These are phyloP conservation scores for Mesembryanthemum crystallinum DNA, from an alignment of 148 eudicot species.

Conservation along the genomic window DNA sequence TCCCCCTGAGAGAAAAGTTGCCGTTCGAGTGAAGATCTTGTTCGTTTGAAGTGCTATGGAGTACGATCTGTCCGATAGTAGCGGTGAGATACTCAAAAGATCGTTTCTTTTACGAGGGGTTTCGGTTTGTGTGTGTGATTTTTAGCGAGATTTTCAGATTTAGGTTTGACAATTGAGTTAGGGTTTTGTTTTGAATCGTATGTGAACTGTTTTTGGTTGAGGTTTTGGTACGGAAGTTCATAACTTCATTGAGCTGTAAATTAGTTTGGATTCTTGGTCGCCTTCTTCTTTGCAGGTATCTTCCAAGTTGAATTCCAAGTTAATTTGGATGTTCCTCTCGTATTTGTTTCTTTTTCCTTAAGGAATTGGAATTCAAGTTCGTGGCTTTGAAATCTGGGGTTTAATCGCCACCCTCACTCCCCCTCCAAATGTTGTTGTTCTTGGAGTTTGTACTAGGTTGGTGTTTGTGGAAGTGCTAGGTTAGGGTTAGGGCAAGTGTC, in stretches of 20 bases:
- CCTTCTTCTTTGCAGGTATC: neutral
- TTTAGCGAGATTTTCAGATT: neutral
- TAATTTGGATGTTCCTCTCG: neutral
- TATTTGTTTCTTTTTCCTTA: neutral
- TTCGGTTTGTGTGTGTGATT: neutral
- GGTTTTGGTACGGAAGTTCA: conserved; percentile 1
- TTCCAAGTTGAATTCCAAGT: conserved; percentile 5
- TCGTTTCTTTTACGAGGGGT: neutral
- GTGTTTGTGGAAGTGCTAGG: neutral
- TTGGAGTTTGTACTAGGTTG: neutral
- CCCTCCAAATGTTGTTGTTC: no score
- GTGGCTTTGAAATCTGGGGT: neutral
- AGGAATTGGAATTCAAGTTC: neutral
- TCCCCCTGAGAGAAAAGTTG: conserved; percentile 5
- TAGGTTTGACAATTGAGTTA: conserved; percentile 15
- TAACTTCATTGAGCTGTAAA: conserved; percentile 7
- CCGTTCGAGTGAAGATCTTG: conserved; percentile 9
- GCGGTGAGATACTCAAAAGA: conserved; percentile 47
- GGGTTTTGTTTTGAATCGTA: neutral
- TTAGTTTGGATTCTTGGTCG: neutral
- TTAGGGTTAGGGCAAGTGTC: no score
- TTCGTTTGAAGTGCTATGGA: conserved; percentile 39
- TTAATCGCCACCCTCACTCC: neutral
- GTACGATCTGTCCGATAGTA: conserved; percentile 50
- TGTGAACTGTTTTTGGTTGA: neutral